Percentiles rank a stretch among this genome's conserved stretches.
Evolutionary conservation across 352 stramenopile genomes (phyloP).

Genomic region (Halophytophthora batemanensis): DNA sequence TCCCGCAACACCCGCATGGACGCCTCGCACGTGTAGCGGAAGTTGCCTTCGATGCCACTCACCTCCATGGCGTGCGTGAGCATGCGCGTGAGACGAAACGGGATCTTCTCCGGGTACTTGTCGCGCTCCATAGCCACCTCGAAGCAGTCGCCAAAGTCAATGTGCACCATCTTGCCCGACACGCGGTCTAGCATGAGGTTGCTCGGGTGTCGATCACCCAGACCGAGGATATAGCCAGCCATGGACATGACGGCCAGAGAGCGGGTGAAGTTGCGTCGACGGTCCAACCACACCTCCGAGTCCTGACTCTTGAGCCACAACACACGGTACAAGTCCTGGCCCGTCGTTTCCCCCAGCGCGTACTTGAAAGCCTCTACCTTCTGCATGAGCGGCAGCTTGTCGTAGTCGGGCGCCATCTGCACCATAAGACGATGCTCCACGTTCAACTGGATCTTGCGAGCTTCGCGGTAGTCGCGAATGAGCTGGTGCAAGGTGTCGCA

Average conservation of each 20-base stretch:
- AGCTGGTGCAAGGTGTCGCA: constrained; percentile 99
- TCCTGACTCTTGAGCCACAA: constrained; percentile 99
- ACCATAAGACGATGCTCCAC: constrained; percentile 97
- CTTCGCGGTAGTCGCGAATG: constrained; percentile 96
- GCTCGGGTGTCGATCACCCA: constrained; percentile 99
- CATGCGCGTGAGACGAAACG: constrained; percentile 99
- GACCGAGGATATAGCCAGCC: constrained; percentile 99
- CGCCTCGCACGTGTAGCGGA: constrained; percentile 97
- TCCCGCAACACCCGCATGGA: constrained; percentile 98
- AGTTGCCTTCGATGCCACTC: constrained; percentile 99
- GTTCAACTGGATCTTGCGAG: constrained; percentile 93
- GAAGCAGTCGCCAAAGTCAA: constrained; percentile 98
- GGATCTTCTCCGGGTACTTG: constrained; percentile 99
- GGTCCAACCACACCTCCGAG: constrained; percentile 99
- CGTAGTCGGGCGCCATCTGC: constrained; percentile 97
- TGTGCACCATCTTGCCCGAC: constrained; percentile 99
- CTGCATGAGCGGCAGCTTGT: constrained; percentile 98
- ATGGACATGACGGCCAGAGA: constrained; percentile 99
- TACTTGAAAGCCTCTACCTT: constrained; percentile 99
- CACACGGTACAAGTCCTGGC: constrained; percentile 98
- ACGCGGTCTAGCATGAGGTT: constrained; percentile 99
- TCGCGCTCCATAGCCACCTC: constrained; percentile 99
- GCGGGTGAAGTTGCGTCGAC: constrained; percentile 97
- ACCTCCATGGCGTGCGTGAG: constrained; percentile 99
- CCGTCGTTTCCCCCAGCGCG: constrained; percentile 90